Evolutionary conservation across 1,284 basidiomycete species (phyloP), one percentile per base, ranked within the genome.

Genomic region (Trichosporon coremiiforme): DNA sequence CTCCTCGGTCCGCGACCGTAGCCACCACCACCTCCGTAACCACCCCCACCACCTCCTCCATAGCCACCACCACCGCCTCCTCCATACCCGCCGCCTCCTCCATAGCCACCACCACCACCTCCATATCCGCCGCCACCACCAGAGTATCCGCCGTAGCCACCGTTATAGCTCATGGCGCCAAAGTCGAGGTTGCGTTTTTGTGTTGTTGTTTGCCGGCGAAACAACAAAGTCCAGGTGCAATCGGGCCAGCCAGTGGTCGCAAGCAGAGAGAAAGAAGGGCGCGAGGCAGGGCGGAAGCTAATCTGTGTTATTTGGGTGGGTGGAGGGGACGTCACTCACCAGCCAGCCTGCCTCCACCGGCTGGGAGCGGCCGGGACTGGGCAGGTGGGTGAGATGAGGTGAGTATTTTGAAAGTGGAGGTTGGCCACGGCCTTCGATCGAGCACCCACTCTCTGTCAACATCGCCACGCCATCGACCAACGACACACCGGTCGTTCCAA

Each of bases 111-210:
- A 15, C 25, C 25, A 25, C 25, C 25, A 25, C 25, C 25, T 25
- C 25, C 25, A 25, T 71, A 73, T 29, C 76, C 74, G 15, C 74
- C 67, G 0, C 75, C 57, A n/a, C 74, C 70, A 22, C 69, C 66
- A 7, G 68, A 68, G 36, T 67, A 68, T 12, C 74, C 75, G 15
- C 73, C 69, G 35, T 64, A 60, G 20, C 65, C 65, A 22, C 72
- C 75, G 72, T 78, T 78, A 66, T 77, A 80, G 75, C 75, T 80
- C 78, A 80, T 79, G 35, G 12, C 63, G 60, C 25, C 4, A 9
- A 62, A n/a, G n/a, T 25, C 57, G 25, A 10, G 33, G 33, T 35
- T 35, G 33, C 25, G 33, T 8, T 38, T 64, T 41, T 41, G 63
- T 64, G 25, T 25, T 25, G 41, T 36, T n/a, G 29, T 55, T 53